Conservation (phyloP, 148 eudicot species). For the Vaccinium myrtillus region DNA sequence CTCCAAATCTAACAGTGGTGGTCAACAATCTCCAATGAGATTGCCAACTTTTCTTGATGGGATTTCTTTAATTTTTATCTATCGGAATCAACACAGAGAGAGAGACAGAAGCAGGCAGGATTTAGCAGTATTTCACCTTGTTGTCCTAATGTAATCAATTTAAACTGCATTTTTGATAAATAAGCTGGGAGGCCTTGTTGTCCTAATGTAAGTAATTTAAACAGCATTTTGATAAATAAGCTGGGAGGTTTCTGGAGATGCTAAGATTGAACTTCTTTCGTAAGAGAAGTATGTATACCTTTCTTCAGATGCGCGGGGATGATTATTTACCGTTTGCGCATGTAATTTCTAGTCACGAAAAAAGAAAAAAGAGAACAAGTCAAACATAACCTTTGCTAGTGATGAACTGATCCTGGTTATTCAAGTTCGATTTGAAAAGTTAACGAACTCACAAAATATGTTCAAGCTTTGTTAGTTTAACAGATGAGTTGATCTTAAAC, state of each 20-base stretch:
- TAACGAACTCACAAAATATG: too few species aligned
- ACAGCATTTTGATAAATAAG: background rate
- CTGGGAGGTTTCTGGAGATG: background rate
- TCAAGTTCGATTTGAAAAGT: too few species aligned
- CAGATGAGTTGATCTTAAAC: background rate
- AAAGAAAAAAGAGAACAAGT: too few species aligned
- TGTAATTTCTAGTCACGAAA: background rate
- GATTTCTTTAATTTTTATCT: background rate
- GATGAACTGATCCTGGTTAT: too few species aligned
- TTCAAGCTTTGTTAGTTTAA: background rate
- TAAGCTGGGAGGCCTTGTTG: background rate
- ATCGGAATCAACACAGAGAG: background rate
- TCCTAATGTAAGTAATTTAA: background rate
- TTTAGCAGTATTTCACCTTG: background rate
- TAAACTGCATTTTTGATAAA: background rate
- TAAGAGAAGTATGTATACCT: background rate
- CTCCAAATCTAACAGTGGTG: slow-evolving; percentile 55
- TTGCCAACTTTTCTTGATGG: background rate
- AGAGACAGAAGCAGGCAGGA: background rate
- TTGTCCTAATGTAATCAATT: background rate
- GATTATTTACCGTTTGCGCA: background rate
- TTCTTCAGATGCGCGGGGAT: background rate
- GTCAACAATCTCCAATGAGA: background rate
- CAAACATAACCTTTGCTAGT: too few species aligned
- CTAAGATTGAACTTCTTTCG: background rate